Conservation (phyloP, 2,329 filamentous ascomycete genomes). For the Ophiostoma pallidulum region DNA sequence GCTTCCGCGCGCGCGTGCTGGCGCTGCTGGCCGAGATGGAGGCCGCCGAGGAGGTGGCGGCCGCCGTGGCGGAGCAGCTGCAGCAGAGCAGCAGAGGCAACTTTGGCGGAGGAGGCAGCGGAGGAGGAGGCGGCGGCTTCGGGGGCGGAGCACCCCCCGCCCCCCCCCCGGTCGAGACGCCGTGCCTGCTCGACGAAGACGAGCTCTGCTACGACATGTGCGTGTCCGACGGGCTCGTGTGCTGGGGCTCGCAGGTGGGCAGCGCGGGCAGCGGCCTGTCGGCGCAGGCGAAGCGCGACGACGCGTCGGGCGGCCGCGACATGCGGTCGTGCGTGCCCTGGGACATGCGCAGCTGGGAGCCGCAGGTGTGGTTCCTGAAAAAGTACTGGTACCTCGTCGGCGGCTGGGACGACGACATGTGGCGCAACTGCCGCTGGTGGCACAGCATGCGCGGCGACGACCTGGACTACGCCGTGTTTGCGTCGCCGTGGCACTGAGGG, state of each 20-base stretch:
- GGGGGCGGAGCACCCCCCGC: not conserved
- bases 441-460: constrained; percentile 18
- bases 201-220: constrained; percentile 28
- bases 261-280: constrained; percentile 12
- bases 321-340: constrained; percentile 32
- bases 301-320: constrained; percentile 12
- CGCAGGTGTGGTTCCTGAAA: constrained; percentile 32
- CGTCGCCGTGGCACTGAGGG: constrained; percentile 7
- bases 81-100: too few relatives aligned
- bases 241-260: constrained; percentile 27
- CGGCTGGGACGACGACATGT: constrained; percentile 19
- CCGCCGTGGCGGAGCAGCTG: not conserved
- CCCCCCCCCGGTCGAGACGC: not conserved
- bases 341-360: constrained; percentile 37
- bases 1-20: constrained; percentile 25
- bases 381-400: constrained; percentile 24
- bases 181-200: constrained; percentile 25
- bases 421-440: constrained; percentile 18
- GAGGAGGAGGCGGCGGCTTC: constrained; percentile 4
- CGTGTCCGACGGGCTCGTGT: constrained; percentile 25
- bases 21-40: constrained; percentile 16
- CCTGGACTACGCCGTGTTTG: constrained; percentile 15
- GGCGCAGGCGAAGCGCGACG: constrained; percentile 12
- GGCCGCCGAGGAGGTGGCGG: constrained; percentile 5
- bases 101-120: constrained; percentile 14